Base-by-base conservation (phyloP, 2,329 filamentous ascomycete species). In the Endothia cerciana region DNA sequence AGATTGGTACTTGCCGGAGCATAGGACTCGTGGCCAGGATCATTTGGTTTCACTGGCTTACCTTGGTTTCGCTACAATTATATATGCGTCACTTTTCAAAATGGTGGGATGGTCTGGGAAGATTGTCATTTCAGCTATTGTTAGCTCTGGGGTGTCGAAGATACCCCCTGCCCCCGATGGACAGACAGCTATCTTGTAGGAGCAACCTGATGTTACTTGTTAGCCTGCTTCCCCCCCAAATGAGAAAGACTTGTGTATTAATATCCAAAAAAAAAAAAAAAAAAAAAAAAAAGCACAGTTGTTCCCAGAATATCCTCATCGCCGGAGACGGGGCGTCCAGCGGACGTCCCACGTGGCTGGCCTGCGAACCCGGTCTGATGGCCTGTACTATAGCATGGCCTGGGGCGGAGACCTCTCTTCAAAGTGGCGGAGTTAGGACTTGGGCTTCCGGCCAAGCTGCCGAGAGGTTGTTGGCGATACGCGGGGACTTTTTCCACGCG, bases 1-100 rank as follows among this genome's bases (percentile, higher is more conserved):
- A 60, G 33, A 55, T 55, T 55, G 63, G 19, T 33, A 11, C 13
- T 53, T 56, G 17, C 41, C 19, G 22, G 63, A 33, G 38, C 56
- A 55, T 64, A 25, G 30, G 15, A 28, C 11, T 17, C 11, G 57
- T 22, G 30, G 45, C 38, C 28, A 38, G 45, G 28, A 60, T 55
- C 51, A 30, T 49, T 49, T 10, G 22, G 25, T 13, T 28, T 13
- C 45, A 15, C 45, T 49, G 25, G 25, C 47, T 51, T 51, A 36
- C 5, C 33, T 28, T 51, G 47, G 17, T 49, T 49, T 49, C 13
- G 47, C 25, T 51, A 30, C 47, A 51, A 13, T 6, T 51, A 2
- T 51, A 28, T 28, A 30, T 51, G 47, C 22, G 47, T 51, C 47
- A 15, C 3, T 17, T 28, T 30, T 51, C 47, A 51, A 51, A 51